Evolutionary conservation across 1,284 basidiomycete species (phyloP).

Genomic region (Apiotrichum veenhuisii): DNA sequence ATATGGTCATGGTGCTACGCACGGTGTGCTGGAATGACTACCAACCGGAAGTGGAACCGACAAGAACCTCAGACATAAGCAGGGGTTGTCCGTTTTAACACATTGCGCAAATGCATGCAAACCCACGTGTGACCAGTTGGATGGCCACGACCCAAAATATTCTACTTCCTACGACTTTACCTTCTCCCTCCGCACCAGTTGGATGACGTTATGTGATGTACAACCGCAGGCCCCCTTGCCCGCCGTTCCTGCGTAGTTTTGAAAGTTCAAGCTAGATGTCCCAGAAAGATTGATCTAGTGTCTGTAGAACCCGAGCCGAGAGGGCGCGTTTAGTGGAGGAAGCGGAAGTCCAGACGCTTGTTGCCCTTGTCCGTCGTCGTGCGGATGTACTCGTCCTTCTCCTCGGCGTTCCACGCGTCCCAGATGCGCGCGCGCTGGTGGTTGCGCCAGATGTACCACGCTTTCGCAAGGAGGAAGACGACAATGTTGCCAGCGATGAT

Average conservation of each 20-base stretch:
- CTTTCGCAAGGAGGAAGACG: constrained; percentile 22
- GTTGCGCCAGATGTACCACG: constrained; percentile 28
- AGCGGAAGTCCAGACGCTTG: constrained; percentile 23
- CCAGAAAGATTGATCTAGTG: too few relatives aligned
- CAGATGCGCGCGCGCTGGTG: constrained; percentile 27
- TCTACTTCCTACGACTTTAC: background rate
- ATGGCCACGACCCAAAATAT: background rate
- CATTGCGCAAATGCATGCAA: too few relatives aligned
- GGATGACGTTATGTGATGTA: background rate
- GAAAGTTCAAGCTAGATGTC: too few relatives aligned
- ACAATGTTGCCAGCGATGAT: constrained; percentile 24
- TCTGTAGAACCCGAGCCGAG: background rate
- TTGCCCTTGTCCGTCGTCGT: constrained; percentile 34
- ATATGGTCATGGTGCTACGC: too few relatives aligned
- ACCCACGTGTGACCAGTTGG: background rate
- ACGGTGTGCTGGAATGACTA: too few relatives aligned
- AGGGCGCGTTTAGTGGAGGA: background rate
- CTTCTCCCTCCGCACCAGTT: background rate
- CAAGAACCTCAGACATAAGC: too few relatives aligned
- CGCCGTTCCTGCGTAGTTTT: background rate
- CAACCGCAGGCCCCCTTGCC: background rate
- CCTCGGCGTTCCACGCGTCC: constrained; percentile 26
- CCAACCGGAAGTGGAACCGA: too few relatives aligned
- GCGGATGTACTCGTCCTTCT: constrained; percentile 26
- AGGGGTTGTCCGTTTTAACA: too few relatives aligned